phyloP scores from a whole-genome alignment of 2,329 filamentous ascomycete species.

The Alternaria burnsii region DNA sequence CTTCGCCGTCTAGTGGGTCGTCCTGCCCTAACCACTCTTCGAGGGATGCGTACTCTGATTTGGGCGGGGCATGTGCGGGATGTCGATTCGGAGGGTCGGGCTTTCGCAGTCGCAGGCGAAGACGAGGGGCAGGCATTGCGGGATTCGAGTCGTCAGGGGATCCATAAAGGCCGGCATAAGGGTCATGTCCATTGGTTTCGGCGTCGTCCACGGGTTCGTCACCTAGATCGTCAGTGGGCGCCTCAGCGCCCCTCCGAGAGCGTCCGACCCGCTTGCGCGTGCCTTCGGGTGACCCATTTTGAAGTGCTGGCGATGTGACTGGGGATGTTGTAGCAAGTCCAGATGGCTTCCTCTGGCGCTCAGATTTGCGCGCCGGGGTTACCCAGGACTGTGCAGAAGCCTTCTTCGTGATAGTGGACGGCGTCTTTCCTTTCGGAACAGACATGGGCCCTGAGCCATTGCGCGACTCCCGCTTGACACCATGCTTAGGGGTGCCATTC shows the following conservation, averaged over 20 bases:
- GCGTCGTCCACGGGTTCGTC: slow-evolving; percentile 21
- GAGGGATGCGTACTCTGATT: slow-evolving; percentile 61
- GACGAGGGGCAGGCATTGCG: slow-evolving; percentile 38
- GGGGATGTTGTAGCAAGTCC: slow-evolving; percentile 25
- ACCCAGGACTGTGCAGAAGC: slow-evolving; percentile 27
- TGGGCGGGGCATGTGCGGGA: slow-evolving; percentile 59
- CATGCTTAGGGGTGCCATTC: slow-evolving; percentile 38
- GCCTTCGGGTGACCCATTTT: slow-evolving; percentile 28
- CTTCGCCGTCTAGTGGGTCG: slow-evolving; percentile 57
- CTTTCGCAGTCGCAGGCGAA: slow-evolving; percentile 62
- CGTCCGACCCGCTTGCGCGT: slow-evolving; percentile 35
- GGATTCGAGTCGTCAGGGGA: slow-evolving; percentile 32
- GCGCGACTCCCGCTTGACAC: slow-evolving; percentile 34
- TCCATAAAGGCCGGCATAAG: slow-evolving; percentile 32
- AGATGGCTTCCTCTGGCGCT: slow-evolving; percentile 40
- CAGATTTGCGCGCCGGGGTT: slow-evolving; percentile 45
- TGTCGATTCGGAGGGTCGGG: slow-evolving; percentile 61
- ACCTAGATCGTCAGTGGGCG: slow-evolving; percentile 23
- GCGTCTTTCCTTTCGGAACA: slow-evolving; percentile 28
- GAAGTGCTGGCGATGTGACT: slow-evolving; percentile 28
- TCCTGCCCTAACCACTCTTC: slow-evolving; percentile 71
- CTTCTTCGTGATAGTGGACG: slow-evolving; percentile 33
- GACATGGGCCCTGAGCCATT: slow-evolving; percentile 25
- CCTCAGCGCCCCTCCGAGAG: slow-evolving; percentile 30
- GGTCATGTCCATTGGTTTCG: slow-evolving; percentile 27